Conservation (phyloP, 345 rosid genomes). For the Turnera subulata region DNA sequence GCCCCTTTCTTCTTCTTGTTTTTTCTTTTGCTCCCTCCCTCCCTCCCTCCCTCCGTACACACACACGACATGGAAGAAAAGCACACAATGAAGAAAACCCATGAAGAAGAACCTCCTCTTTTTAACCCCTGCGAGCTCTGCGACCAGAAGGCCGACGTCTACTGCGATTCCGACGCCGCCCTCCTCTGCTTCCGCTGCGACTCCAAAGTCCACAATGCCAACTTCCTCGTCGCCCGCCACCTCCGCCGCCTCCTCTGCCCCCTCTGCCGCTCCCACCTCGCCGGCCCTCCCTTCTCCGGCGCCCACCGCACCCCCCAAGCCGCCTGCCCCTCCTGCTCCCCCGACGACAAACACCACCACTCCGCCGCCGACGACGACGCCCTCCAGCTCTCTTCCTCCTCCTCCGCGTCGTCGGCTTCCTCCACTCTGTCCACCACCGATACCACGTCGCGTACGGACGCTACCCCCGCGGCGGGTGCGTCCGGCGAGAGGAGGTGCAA, state of each 20-base stretch:
- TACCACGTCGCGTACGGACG: not conserved
- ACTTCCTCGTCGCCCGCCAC: conserved; percentile 57
- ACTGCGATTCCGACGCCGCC: conserved; percentile 44
- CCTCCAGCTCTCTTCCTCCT: too few relatives aligned
- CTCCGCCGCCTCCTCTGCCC: conserved; percentile 29
- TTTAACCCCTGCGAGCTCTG: conserved; percentile 40
- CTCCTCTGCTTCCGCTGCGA: conserved; percentile 44
- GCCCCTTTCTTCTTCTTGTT: too few relatives aligned
- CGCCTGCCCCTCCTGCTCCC: conserved; percentile 20
- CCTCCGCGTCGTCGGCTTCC: conserved; percentile 12
- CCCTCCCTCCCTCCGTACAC: too few relatives aligned
- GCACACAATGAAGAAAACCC: not conserved
- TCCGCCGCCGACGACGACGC: not conserved
- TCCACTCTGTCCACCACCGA: conserved; percentile 30
- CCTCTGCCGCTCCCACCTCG: conserved; percentile 9
- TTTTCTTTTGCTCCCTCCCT: too few relatives aligned
- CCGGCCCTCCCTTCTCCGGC: conserved; percentile 18
- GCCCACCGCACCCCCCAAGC: not conserved
- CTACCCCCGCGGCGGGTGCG: conserved; percentile 12
- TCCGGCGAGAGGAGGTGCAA: conserved; percentile 5
- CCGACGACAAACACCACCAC: too few relatives aligned
- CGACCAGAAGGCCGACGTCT: conserved; percentile 24
- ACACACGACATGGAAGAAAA: too few relatives aligned
- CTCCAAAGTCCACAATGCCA: conserved; percentile 37
- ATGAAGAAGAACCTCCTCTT: not conserved